Conservation (phyloP, 2,329 filamentous ascomycete species). For the Xylariaceae sp. region DNA sequence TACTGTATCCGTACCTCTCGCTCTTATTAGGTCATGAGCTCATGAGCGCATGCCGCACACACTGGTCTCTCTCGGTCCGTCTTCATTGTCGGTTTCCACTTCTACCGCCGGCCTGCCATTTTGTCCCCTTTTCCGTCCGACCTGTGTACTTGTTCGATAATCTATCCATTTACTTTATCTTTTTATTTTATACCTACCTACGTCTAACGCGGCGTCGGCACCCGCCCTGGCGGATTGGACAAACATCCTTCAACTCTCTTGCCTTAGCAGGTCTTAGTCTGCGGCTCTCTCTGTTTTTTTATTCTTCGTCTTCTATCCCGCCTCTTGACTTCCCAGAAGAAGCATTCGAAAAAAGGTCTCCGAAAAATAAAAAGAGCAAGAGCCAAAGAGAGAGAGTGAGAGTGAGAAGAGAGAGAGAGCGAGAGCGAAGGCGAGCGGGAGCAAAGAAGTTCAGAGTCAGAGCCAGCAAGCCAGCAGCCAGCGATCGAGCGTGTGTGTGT, state of each 20-base stretch:
- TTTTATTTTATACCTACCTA: background rate
- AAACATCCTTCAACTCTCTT: background rate
- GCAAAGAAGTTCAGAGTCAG: background rate
- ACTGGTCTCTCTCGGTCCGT: slow-evolving; percentile 1
- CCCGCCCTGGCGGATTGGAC: background rate
- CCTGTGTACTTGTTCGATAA: background rate
- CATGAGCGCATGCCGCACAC: slow-evolving; percentile 1
- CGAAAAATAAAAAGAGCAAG: background rate
- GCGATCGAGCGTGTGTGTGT: no score
- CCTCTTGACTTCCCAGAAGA: background rate
- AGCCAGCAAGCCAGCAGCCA: background rate
- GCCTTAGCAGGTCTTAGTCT: background rate
- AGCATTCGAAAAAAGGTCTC: background rate
- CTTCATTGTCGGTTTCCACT: slow-evolving; percentile 1
- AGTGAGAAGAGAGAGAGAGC: background rate
- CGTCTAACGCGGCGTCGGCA: background rate
- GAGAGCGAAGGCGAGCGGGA: background rate
- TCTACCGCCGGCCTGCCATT: background rate
- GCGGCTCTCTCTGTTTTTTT: background rate
- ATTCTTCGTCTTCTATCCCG: background rate
- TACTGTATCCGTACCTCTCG: background rate
- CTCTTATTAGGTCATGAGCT: slow-evolving; percentile 1
- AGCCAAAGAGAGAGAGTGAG: background rate
- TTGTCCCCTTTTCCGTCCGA: background rate
- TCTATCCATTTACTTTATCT: slow-evolving; percentile 1